Evolutionary conservation across 2,329 filamentous ascomycete genomes (phyloP).

Genomic region (Aspergillus glaucus): DNA sequence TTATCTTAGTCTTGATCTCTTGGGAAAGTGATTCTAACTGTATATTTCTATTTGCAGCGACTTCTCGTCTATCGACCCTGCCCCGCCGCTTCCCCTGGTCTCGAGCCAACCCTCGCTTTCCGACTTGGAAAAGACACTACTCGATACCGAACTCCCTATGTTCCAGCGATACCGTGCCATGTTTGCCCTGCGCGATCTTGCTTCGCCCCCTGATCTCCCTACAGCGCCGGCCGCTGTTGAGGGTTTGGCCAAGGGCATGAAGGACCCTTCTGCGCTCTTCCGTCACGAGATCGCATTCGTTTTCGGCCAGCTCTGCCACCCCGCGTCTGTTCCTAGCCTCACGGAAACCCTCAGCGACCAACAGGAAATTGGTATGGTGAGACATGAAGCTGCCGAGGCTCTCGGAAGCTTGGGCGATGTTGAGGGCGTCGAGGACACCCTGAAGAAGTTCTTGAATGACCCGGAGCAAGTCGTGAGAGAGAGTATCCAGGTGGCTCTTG

Average conservation of each 20-base stretch:
- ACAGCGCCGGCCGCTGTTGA: slow-evolving; percentile 83
- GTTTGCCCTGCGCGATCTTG: slow-evolving; percentile 93
- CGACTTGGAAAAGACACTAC: slow-evolving; percentile 67
- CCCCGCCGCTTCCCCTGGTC: slow-evolving; percentile 75
- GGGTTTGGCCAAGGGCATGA: slow-evolving; percentile 77
- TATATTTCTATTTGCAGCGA: slow-evolving; percentile 54
- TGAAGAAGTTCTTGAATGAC: slow-evolving; percentile 81
- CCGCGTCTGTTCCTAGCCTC: slow-evolving; percentile 90
- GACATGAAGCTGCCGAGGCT: slow-evolving; percentile 94
- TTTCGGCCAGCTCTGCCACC: slow-evolving; percentile 91
- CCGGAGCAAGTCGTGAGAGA: slow-evolving; percentile 90
- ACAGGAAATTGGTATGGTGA: slow-evolving; percentile 88
- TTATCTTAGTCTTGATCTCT: not conserved
- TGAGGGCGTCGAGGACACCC: slow-evolving; percentile 78
- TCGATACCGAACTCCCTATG: slow-evolving; percentile 71
- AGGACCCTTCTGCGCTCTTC: slow-evolving; percentile 84
- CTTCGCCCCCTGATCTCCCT: slow-evolving; percentile 83
- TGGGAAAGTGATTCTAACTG: slow-evolving; percentile 7
- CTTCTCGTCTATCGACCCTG: slow-evolving; percentile 92
- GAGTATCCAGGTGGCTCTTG: slow-evolving; percentile 87
- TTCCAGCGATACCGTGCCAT: slow-evolving; percentile 96
- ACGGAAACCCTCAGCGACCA: slow-evolving; percentile 69
- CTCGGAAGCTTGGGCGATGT: slow-evolving; percentile 90
- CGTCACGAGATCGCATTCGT: slow-evolving; percentile 98
- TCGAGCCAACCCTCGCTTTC: slow-evolving; percentile 58